Base-by-base conservation (phyloP, 257 asterid genomes). In the Nicotiana noctiflora region DNA sequence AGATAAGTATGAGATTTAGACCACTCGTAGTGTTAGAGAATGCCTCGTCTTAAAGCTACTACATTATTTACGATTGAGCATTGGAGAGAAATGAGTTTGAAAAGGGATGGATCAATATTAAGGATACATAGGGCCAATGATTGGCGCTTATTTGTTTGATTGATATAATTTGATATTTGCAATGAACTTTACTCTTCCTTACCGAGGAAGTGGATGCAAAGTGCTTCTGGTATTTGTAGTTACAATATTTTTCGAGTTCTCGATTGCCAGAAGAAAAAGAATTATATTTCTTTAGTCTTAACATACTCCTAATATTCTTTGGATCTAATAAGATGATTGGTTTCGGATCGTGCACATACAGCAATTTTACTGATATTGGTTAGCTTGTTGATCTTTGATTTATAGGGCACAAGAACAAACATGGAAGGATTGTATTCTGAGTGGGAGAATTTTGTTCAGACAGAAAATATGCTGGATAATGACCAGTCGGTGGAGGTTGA, bases 401-500 rank as follows among this genome's bases (percentile, higher is more conserved):
- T 78, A 25, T 65, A 23, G 61, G 66, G 53, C 4, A 8, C 57
- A 21, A 29, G 17, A 60, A 77, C 72, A 77, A 77, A 44, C 81
- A 32, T 15, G 56, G 59, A 77, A 7, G 60, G 13, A n/a, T 10
- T 72, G 40, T 49, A 46, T 72, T 49, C 78, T 1, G 61, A 79
- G 83, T 52, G 53, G 18, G 79, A 62, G 56, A 77, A 67, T 49
- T 63, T 29, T 66, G 61, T 52, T 70, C 79, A 17, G 5, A 79
- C 61, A 25, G 88, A 82, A 13, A 53, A 34, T 78, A 75, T 19
- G 76, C 44, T 77, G 25, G 40, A 55, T 29, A 37, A 57, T 19
- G 77, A 82, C 15, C 21, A 32, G 60, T 70, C 82, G 51, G n/a
- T 29, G 32, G 82, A 65, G 40, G 81, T 9, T 40, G 75, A 37